A percentile compares a stretch with the other conserved stretches of the same genome.
Conservation (phyloP, 441 rosid species). For the Corymbia calophylla region DNA sequence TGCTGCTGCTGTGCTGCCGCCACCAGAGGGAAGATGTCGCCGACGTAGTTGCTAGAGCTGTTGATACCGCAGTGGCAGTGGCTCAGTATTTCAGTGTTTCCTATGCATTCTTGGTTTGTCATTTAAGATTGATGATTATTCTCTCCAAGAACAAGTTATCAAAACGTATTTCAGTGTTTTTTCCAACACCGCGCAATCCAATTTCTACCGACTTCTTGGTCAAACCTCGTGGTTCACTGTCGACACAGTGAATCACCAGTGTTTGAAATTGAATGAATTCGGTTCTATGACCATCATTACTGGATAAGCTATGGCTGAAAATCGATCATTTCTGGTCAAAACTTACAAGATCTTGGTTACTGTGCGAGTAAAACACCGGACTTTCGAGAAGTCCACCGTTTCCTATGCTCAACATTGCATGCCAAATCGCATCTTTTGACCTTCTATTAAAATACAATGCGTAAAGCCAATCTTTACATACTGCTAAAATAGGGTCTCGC, state of each 20-base stretch:
- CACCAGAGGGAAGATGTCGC: conserved; percentile 15
- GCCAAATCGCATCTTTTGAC: background rate
- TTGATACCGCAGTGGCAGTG: background rate
- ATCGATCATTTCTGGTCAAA: background rate
- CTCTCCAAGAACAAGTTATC: background rate
- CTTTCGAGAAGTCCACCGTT: background rate
- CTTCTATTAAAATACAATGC: background rate
- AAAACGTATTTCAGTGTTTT: background rate
- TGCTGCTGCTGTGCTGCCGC: background rate
- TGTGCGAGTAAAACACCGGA: background rate
- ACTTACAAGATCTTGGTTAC: background rate
- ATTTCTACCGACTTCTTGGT: background rate
- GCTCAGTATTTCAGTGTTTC: background rate
- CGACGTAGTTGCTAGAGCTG: background rate
- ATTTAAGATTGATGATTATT: background rate
- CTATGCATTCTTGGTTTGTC: background rate
- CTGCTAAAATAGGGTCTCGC: background rate
- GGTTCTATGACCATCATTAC: background rate
- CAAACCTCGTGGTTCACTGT: background rate
- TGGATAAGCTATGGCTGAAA: background rate
- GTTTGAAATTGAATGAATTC: background rate
- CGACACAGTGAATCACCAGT: background rate
- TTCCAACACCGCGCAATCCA: background rate
- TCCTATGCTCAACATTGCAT: background rate
- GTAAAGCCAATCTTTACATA: background rate